Conservation (phyloP, 2,329 filamentous ascomycete genomes). For the Arachnopeziza araneosa region DNA sequence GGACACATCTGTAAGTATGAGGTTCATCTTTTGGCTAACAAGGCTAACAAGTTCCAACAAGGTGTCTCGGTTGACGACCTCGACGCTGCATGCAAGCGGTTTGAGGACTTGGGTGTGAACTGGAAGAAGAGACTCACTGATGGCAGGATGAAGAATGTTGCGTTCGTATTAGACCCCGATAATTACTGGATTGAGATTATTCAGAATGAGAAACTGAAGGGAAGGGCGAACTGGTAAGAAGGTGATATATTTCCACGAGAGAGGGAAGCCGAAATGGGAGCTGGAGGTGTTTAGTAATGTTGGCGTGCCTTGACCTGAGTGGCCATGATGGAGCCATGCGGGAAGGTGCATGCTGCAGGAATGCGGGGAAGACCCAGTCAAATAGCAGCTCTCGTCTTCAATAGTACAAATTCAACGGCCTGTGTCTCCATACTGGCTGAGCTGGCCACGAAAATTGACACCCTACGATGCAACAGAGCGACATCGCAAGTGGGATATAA, state of each 20-base stretch:
- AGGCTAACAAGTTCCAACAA: slow-evolving; percentile 28
- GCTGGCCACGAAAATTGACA: neutral
- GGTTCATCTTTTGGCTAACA: neutral
- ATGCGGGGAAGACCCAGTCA: neutral
- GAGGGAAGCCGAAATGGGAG: neutral
- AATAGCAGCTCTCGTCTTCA: neutral
- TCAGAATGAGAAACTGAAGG: slow-evolving; percentile 67
- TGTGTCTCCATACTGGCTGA: neutral
- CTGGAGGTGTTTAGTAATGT: neutral
- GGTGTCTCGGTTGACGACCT: slow-evolving; percentile 80
- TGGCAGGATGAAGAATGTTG: slow-evolving; percentile 87
- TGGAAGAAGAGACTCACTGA: slow-evolving; percentile 97
- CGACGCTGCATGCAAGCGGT: slow-evolving; percentile 79
- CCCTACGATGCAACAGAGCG: neutral
- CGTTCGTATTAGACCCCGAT: slow-evolving; percentile 86
- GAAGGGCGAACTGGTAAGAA: slow-evolving; percentile 22
- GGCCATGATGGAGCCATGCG: no score
- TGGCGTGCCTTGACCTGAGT: neutral
- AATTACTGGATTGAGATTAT: slow-evolving; percentile 74
- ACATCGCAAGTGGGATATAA: slow-evolving; percentile 4
- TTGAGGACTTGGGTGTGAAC: slow-evolving; percentile 73
- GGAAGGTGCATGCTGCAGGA: neutral
- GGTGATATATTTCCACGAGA: neutral
- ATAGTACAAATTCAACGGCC: neutral
- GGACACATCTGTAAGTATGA: slow-evolving; percentile 74